A percentile compares a stretch with the other conserved stretches of the same genome.
These are phyloP conservation scores for Boletus bicolor DNA, from an alignment of 768 basidiomycete genomes.

Conservation along the genomic window DNA sequence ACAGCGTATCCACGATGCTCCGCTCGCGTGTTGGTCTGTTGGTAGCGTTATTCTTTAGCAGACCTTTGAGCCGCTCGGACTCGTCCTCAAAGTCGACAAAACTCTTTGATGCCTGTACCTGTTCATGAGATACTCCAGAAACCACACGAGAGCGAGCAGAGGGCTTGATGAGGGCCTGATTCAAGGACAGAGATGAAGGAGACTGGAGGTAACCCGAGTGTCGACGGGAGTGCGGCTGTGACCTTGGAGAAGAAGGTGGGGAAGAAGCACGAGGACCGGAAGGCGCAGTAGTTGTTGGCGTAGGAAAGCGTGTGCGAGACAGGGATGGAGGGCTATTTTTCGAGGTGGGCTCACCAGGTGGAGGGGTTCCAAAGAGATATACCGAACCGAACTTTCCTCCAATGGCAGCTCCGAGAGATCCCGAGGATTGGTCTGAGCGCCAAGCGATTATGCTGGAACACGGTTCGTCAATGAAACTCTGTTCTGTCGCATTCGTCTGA, in stretches of 20 bases:
- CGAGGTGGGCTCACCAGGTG: conserved; percentile 19
- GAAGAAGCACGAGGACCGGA: conserved; percentile 15
- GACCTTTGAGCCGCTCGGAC: conserved; percentile 67
- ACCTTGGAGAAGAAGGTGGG: conserved; percentile 22
- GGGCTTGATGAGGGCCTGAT: conserved; percentile 48
- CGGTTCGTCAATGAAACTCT: conserved; percentile 23
- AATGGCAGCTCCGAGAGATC: conserved; percentile 17
- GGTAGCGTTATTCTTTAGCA: conserved; percentile 55
- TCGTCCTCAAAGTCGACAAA: conserved; percentile 84
- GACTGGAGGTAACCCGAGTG: conserved; percentile 31
- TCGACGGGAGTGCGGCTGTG: conserved; percentile 23
- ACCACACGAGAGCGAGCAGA: conserved; percentile 61
- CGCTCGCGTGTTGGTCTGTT: conserved; percentile 32
- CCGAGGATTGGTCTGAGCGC: conserved; percentile 7
- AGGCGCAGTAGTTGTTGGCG: background rate
- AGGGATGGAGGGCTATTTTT: conserved; percentile 6
- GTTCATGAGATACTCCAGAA: conserved; percentile 67
- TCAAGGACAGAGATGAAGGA: conserved; percentile 36
- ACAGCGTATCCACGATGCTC: conserved; percentile 30
- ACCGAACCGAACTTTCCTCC: conserved; percentile 26
- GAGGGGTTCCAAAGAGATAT: conserved; percentile 27
- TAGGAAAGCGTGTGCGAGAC: conserved; percentile 13
- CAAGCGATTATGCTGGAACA: conserved; percentile 18
- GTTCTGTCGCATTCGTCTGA: conserved; percentile 18
- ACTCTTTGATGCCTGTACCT: conserved; percentile 74